Evolutionary conservation across 306 rosid species (phyloP).

Genomic region (Albizia julibrissin): DNA sequence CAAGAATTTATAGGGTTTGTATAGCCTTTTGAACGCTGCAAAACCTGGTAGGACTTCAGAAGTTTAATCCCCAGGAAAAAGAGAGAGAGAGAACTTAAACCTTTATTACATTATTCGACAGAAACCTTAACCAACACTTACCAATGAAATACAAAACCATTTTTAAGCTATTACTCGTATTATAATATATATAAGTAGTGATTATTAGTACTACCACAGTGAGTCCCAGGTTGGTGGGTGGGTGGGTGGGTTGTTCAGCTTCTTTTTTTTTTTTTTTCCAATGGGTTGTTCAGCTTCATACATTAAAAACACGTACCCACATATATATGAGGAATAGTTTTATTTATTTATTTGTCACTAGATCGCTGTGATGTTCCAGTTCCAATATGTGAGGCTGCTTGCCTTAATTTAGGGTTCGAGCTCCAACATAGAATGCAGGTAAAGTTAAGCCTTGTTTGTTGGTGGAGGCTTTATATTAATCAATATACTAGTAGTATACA

Average conservation of each 20-base stretch:
- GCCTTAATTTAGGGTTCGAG: neutral
- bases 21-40: conserved; percentile 27
- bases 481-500: neutral
- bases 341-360: neutral
- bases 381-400: neutral
- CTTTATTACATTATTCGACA: neutral
- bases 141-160: neutral
- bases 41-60: neutral
- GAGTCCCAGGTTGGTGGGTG: conserved; percentile 8
- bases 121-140: neutral
- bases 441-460: neutral
- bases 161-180: neutral
- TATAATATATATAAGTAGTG: neutral
- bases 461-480: neutral
- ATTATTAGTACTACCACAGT: neutral
- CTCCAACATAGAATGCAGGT: neutral
- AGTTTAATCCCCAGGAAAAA: neutral
- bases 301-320: neutral
- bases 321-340: neutral
- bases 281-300: neutral
- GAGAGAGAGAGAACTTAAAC: neutral
- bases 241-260: neutral
- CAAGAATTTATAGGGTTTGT: conserved; percentile 31
- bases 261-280: no score
- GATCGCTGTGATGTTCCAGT: neutral